A percentile compares a stretch with the other conserved stretches of the same genome.
Evolutionary conservation across 208 protist species (phyloP).

Genomic region (Acanthamoeba lenticulata): DNA sequence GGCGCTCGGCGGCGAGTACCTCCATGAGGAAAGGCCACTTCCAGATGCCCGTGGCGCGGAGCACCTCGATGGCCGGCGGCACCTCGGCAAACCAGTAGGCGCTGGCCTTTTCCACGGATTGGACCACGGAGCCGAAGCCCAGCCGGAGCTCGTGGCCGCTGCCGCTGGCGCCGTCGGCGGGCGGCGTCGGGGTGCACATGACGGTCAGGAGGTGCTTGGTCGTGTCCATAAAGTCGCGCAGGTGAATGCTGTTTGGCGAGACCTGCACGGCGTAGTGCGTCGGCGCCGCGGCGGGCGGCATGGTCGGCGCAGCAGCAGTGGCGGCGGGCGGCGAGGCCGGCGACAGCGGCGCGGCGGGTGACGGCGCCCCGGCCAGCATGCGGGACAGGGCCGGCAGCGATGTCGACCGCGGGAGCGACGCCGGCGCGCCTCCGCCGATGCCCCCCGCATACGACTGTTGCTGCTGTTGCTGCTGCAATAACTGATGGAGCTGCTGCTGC

Average conservation of each 20-base stretch:
- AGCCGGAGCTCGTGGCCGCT: background rate
- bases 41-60: background rate
- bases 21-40: background rate
- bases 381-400: background rate
- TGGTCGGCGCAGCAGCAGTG: background rate
- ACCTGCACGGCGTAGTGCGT: background rate
- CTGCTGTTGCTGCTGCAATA: background rate
- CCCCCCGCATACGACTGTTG: background rate
- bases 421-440: background rate
- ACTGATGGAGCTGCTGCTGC: background rate
- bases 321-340: background rate
- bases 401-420: background rate
- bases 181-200: background rate
- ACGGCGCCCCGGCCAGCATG: background rate
- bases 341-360: background rate
- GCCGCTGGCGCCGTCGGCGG: background rate
- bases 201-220: conserved; percentile 21
- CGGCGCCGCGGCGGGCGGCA: background rate
- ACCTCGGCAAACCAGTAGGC: conserved; percentile 22
- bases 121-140: background rate
- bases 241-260: conserved; percentile 9
- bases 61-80: background rate
- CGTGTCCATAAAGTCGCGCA: conserved; percentile 27
- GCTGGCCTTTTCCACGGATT: background rate
- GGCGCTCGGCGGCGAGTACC: background rate